Percentiles rank a stretch among this genome's conserved stretches.
Evolutionary conservation across 768 basidiomycete species (phyloP).

Genomic region (Boletus rufocinnamomeus): DNA sequence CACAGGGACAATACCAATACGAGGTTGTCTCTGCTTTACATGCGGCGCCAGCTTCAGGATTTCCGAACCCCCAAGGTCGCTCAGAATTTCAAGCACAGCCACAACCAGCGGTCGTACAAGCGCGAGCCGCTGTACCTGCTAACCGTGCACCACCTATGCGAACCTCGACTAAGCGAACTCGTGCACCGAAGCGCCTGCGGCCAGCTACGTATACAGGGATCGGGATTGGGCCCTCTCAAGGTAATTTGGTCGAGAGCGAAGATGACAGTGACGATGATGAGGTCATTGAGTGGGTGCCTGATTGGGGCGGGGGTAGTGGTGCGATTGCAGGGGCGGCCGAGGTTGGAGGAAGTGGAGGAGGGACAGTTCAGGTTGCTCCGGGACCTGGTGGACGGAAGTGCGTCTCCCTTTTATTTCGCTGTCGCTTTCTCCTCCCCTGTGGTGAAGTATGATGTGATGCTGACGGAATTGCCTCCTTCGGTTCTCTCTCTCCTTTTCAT

Average conservation of each 20-base stretch:
- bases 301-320: slow-evolving; percentile 5
- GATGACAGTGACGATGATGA: slow-evolving; percentile 37
- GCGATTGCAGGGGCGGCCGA: slow-evolving; percentile 2
- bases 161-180: slow-evolving; percentile 23
- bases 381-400: slow-evolving; percentile 31
- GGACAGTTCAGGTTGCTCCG: slow-evolving; percentile 7
- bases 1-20: slow-evolving; percentile 17
- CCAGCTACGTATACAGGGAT: slow-evolving; percentile 1
- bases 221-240: not conserved
- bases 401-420: slow-evolving; percentile 15
- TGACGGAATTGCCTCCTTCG: slow-evolving; percentile 9
- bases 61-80: not conserved
- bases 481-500: not conserved
- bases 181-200: slow-evolving; percentile 26
- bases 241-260: slow-evolving; percentile 25
- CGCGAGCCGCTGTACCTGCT: not conserved
- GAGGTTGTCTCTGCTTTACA: slow-evolving; percentile 1
- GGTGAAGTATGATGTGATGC: slow-evolving; percentile 4
- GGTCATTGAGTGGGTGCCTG: slow-evolving; percentile 24
- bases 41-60: slow-evolving; percentile 1
- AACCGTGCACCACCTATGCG: slow-evolving; percentile 3
- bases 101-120: not conserved
- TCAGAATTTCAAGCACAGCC: not conserved
- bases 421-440: not conserved
- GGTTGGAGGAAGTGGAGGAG: slow-evolving; percentile 9